Percentiles rank a stretch among this genome's conserved stretches.
These are phyloP conservation scores for Curvularia hawaiiensis DNA, from an alignment of 2,329 filamentous ascomycete genomes.

Conservation along the genomic window DNA sequence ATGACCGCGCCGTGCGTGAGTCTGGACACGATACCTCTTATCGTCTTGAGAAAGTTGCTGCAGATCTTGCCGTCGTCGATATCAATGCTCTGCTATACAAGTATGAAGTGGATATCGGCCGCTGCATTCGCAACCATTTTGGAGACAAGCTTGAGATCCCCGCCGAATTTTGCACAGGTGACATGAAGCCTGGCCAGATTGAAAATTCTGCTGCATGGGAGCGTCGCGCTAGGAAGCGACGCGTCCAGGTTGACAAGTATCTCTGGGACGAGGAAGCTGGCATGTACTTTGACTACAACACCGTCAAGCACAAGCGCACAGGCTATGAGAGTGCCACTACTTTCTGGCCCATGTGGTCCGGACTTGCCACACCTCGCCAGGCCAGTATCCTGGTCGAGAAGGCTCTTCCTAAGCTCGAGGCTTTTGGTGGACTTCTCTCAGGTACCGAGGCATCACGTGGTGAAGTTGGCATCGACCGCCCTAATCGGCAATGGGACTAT, in stretches of 20 bases:
- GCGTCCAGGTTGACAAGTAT: slow-evolving; percentile 86
- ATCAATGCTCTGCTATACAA: slow-evolving; percentile 95
- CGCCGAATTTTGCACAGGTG: slow-evolving; percentile 75
- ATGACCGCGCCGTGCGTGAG: slow-evolving; percentile 93
- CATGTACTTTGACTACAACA: slow-evolving; percentile 99
- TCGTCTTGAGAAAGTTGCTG: slow-evolving; percentile 79
- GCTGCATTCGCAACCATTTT: slow-evolving; percentile 83
- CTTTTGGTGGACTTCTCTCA: slow-evolving; percentile 82
- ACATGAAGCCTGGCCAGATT: slow-evolving; percentile 67
- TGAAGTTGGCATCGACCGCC: slow-evolving; percentile 75
- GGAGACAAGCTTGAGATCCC: slow-evolving; percentile 83
- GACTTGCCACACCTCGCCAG: slow-evolving; percentile 82
- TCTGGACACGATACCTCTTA: slow-evolving; percentile 97
- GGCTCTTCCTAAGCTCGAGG: slow-evolving; percentile 87
- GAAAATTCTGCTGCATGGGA: slow-evolving; percentile 91
- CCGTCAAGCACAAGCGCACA: slow-evolving; percentile 76
- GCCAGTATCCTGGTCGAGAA: slow-evolving; percentile 81
- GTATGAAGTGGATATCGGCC: slow-evolving; percentile 92
- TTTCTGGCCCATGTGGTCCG: slow-evolving; percentile 97
- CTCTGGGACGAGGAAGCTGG: slow-evolving; percentile 91
- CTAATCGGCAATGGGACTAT: slow-evolving; percentile 98
- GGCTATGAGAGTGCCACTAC: slow-evolving; percentile 91
- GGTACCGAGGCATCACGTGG: slow-evolving; percentile 91
- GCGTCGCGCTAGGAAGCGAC: slow-evolving; percentile 81
- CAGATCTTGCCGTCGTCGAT: slow-evolving; percentile 89